Evolutionary conservation across 2,329 filamentous ascomycete genomes (phyloP).

Genomic region (Samsoniella hepiali): DNA sequence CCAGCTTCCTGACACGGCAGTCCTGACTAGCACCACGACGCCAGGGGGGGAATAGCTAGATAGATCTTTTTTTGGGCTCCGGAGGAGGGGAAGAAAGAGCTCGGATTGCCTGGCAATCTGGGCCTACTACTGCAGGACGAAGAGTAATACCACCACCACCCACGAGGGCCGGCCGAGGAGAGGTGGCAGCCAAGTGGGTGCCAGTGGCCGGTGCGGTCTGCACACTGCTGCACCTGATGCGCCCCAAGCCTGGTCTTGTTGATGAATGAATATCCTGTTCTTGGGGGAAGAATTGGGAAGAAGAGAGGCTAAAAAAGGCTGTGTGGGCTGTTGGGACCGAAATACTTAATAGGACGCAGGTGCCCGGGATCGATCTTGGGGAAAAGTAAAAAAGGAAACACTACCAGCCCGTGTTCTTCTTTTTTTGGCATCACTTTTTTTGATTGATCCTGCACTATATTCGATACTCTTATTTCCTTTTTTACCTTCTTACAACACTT

Average conservation of each 20-base stretch:
- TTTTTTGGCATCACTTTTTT: no score
- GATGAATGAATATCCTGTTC: no score
- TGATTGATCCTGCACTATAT: conserved; percentile 11
- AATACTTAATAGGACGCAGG: conserved; percentile 1
- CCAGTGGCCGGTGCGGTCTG: conserved; percentile 11
- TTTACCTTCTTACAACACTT: neutral
- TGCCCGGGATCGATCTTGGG: conserved; percentile 7
- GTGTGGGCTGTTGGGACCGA: neutral
- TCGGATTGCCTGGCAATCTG: neutral
- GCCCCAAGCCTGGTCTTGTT: no score
- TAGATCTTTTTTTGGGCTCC: neutral
- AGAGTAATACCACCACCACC: neutral
- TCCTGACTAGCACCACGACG: neutral
- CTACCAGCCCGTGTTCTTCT: neutral
- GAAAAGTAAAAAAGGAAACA: conserved; percentile 9
- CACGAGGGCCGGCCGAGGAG: neutral
- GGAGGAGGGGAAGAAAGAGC: neutral
- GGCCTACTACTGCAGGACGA: neutral
- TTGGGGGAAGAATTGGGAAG: neutral
- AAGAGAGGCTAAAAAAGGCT: neutral
- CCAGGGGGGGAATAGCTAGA: neutral
- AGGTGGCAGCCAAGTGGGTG: neutral
- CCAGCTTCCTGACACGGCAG: neutral
- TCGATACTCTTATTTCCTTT: conserved; percentile 10
- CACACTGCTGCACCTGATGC: conserved; percentile 1